phyloP scores from a whole-genome alignment of 805 yeast genomes.

The Metschnikowia anglica region DNA sequence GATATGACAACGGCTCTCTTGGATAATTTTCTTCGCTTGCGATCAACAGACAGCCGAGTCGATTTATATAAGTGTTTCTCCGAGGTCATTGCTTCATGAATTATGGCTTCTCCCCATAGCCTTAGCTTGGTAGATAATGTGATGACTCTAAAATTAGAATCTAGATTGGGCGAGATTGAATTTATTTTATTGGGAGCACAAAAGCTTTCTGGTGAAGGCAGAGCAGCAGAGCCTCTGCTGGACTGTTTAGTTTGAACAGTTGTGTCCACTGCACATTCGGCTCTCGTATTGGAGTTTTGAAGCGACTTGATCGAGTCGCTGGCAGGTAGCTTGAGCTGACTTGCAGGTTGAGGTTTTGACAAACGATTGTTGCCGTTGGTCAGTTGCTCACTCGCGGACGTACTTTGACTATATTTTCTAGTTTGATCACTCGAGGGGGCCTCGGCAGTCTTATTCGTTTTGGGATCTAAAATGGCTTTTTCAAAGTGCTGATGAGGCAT shows the following conservation, averaged over 20 bases:
- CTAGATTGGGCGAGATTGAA: slow-evolving; percentile 19
- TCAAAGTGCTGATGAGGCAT: slow-evolving; percentile 39
- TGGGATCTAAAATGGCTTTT: slow-evolving; percentile 18
- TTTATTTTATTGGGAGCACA: neutral
- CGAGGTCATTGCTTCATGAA: slow-evolving; percentile 16
- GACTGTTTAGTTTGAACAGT: neutral
- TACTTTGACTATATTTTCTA: neutral
- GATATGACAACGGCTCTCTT: slow-evolving; percentile 33
- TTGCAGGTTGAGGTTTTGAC: neutral
- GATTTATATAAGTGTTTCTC: slow-evolving; percentile 20
- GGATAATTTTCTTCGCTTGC: slow-evolving; percentile 5
- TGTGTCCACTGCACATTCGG: neutral
- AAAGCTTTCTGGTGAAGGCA: neutral
- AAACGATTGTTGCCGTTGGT: neutral
- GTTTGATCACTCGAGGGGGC: neutral
- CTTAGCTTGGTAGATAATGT: slow-evolving; percentile 23
- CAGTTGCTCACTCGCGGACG: neutral
- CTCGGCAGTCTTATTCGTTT: neutral
- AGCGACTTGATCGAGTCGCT: neutral
- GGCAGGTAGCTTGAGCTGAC: neutral
- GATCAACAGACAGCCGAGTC: slow-evolving; percentile 8
- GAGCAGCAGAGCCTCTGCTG: neutral
- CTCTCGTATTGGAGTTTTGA: neutral
- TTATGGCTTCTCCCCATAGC: slow-evolving; percentile 20
- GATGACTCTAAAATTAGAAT: slow-evolving; percentile 22